These are phyloP conservation scores for Triangularia setosa DNA, from an alignment of 2,329 filamentous ascomycete genomes.

Conservation along the genomic window DNA sequence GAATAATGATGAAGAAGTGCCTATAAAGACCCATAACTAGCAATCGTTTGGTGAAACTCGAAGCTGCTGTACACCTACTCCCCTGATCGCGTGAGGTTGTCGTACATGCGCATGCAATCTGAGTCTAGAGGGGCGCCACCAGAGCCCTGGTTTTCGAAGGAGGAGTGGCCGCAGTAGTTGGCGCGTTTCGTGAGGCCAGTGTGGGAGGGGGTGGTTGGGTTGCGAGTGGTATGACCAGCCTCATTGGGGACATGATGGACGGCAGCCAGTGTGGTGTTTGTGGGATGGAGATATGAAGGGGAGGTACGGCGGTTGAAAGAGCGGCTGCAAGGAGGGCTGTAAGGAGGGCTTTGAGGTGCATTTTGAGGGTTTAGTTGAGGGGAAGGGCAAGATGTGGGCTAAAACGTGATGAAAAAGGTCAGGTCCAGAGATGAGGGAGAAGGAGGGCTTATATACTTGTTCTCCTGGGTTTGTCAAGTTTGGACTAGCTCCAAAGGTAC, in stretches of 20 bases:
- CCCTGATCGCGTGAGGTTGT: background rate
- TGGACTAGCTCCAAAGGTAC: too few species aligned
- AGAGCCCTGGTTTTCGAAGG: background rate
- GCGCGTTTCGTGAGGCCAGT: background rate
- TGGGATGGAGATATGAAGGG: background rate
- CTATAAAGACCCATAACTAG: background rate
- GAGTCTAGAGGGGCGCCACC: background rate
- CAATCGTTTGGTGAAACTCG: background rate
- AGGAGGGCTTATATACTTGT: too few species aligned
- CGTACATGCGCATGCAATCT: background rate
- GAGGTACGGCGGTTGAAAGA: too few species aligned
- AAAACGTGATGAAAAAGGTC: too few species aligned
- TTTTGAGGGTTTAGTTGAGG: too few species aligned
- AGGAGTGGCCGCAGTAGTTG: background rate
- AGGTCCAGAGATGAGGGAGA: too few species aligned
- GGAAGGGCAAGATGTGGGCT: too few species aligned
- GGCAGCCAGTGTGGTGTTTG: background rate
- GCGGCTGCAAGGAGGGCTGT: too few species aligned
- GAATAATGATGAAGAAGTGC: too few species aligned
- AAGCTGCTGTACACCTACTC: background rate
- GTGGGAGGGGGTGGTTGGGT: background rate
- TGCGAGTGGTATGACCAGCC: background rate
- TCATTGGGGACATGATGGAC: background rate
- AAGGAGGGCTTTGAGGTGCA: too few species aligned
- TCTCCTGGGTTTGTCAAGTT: too few species aligned